A percentile compares a stretch with the other conserved stretches of the same genome.
phyloP scores from a whole-genome alignment of 108 stramenopile species.

The Fistulifera solaris region DNA sequence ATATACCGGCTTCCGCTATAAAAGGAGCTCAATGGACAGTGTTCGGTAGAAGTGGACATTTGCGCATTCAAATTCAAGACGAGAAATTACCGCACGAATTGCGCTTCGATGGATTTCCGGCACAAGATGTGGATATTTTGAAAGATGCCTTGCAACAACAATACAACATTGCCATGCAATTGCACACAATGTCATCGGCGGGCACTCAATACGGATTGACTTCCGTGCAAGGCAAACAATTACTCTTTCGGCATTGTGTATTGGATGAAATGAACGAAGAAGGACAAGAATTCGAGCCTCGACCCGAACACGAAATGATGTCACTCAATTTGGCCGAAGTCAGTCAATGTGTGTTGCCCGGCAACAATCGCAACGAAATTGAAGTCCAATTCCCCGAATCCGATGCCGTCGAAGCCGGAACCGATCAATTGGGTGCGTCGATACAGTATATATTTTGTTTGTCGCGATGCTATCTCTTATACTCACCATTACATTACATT shows the following conservation, averaged over 20 bases:
- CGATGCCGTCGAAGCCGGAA: constrained; percentile 80
- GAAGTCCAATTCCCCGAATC: constrained; percentile 86
- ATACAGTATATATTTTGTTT: no score
- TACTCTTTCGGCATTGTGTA: constrained; percentile 72
- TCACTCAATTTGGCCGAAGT: constrained; percentile 77
- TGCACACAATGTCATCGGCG: constrained; percentile 55
- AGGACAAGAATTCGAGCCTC: constrained; percentile 80
- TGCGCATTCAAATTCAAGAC: constrained; percentile 52
- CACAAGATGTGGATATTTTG: constrained; percentile 44
- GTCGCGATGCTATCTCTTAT: not conserved
- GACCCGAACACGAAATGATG: constrained; percentile 78
- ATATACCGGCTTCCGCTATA: constrained; percentile 32
- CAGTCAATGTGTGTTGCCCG: constrained; percentile 80
- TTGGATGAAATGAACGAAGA: constrained; percentile 80
- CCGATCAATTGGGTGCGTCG: constrained; percentile 57
- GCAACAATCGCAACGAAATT: constrained; percentile 86
- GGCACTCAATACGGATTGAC: constrained; percentile 75
- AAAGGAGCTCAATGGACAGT: constrained; percentile 64
- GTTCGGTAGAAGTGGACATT: constrained; percentile 65
- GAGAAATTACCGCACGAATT: constrained; percentile 34
- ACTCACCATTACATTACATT: not conserved
- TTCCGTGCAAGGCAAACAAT: constrained; percentile 50
- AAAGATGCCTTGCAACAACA: constrained; percentile 27
- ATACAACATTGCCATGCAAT: constrained; percentile 41
- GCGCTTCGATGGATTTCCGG: constrained; percentile 79